phyloP scores from a whole-genome alignment of 805 yeast species.

The Starmerella sirachaensis region DNA sequence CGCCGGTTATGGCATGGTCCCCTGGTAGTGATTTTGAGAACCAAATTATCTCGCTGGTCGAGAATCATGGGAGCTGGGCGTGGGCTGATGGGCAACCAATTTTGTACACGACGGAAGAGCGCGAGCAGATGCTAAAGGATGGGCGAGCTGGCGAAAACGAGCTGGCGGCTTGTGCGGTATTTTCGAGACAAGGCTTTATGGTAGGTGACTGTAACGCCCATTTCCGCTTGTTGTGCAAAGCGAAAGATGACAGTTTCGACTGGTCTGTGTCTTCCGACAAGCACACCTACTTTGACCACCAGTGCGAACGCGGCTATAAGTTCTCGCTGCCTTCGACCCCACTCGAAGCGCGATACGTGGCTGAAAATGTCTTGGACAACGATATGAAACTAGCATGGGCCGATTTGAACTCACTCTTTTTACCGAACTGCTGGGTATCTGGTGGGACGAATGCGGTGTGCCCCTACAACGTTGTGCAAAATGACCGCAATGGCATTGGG shows the following conservation, averaged over 20 bases:
- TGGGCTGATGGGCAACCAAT: slow-evolving; percentile 56
- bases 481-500: slow-evolving; percentile 44
- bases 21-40: slow-evolving; percentile 5
- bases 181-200: slow-evolving; percentile 42
- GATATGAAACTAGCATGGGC: slow-evolving; percentile 48
- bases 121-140: slow-evolving; percentile 13
- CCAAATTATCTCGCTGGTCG: slow-evolving; percentile 17
- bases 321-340: slow-evolving; percentile 44
- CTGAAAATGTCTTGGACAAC: slow-evolving; percentile 6
- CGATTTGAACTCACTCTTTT: slow-evolving; percentile 65
- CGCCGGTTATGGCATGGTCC: slow-evolving; percentile 50
- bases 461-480: slow-evolving; percentile 54
- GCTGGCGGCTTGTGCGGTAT: slow-evolving; percentile 35
- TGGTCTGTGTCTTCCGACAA: slow-evolving; percentile 29
- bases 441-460: slow-evolving; percentile 72
- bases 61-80: slow-evolving; percentile 45
- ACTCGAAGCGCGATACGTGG: slow-evolving; percentile 32
- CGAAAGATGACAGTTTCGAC: slow-evolving; percentile 30
- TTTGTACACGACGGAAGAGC: slow-evolving; percentile 16
- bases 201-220: slow-evolving; percentile 54
- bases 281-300: slow-evolving; percentile 27
- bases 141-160: slow-evolving; percentile 6
- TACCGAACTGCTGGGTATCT: slow-evolving; percentile 66
- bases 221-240: slow-evolving; percentile 46
- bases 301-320: slow-evolving; percentile 28